Base-by-base conservation (phyloP, 306 rosid species). In the Lathyrus tuberosus region DNA sequence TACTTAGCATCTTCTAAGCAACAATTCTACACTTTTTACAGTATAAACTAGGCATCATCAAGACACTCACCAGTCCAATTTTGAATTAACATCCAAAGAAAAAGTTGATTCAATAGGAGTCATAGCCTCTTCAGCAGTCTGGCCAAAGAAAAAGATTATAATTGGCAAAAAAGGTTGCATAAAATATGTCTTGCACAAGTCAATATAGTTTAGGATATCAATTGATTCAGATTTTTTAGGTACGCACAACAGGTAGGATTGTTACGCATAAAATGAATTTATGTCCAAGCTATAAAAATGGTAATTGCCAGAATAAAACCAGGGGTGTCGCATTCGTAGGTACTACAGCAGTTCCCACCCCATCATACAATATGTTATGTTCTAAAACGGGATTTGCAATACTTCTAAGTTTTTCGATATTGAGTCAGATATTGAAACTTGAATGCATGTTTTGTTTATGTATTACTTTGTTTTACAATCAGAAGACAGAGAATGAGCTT, bases 101-200 rank as follows among this genome's bases (percentile, higher is more conserved):
- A 94, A 94, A 42, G 97, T 88, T 57, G 97, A 94, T 71, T 94
- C 99, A 71, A 94, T 94, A 62, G 99, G 99, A 40, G 97, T 94
- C 99, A 91, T 94, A 40, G 99, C 99, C 85, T 89, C 95, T 81
- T 87, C 96, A 62, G 96, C 99, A 65, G 91, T 94, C 99, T 94
- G 85, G 69, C 61, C 65, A 78, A 60, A 67, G 24, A 70, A 26
- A 64, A 62, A 15, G 35, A 67, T 59, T 22, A 40, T 5, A 1
- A 35, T 35, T 10, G 10, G 9, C 40, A 35, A 35, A 10, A 40
- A 68, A 8, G 35, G 16, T 30, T 62, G 7, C 43, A 60, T 30
- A 24, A 58, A 52, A 33, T 31, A 31, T 6, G 8, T 33, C 38
- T 33, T 33, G 6, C 38, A 33, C 8, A 33, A 33, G 8, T 33